Base-by-base conservation (phyloP, 371 early-diverging fungal genomes). In the Mucor circinelloides region DNA sequence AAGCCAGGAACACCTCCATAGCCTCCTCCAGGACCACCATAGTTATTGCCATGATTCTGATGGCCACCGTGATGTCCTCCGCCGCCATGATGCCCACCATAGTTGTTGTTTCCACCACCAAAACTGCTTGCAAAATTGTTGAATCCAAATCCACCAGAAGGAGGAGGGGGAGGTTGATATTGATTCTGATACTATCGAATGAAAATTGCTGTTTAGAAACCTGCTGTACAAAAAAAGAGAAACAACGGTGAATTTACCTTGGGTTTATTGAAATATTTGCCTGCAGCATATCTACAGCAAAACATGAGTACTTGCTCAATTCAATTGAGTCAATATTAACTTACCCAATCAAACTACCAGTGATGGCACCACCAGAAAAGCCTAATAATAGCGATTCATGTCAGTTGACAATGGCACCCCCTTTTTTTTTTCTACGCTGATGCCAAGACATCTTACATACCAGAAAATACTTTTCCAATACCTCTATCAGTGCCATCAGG, bases 321-420 rank as follows among this genome's bases (percentile, higher is more conserved):
- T 21, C 21, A 21, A 34, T 12, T 54, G 23, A 40, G 27, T 34
- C 27, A 21, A 4, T 2, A 21, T 25, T 7, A 21, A 52, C 56
- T 46, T 60, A 71, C 71, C 71, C 71, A 25, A 71, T 40, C 52
- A 71, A 60, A 46, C 63, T 48, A 44, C 67, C 71, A 42, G 64
- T 58, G 32, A 71, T 36, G n/a, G 71, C 71, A 30, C 71, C 60
- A 32, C 71, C 71, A 10, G 63, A 42, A 10, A 70, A 64, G 19
- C 71, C 67, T 71, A 52, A 63, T 46, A 19, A 27, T 44, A 31
- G 13, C 6, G 0, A 58, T 9, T 28, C 5, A 32, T 52, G 15
- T 44, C 31, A 34, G 21, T 61, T 27, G 30, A 34, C 50, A 48
- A 21, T 50, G 19, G 2, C 44, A 23, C 1, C 23, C 25, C 19